Evolutionary conservation across 2,329 filamentous ascomycete species (phyloP).

Genomic region (Fusarium tanahbumbuense): DNA sequence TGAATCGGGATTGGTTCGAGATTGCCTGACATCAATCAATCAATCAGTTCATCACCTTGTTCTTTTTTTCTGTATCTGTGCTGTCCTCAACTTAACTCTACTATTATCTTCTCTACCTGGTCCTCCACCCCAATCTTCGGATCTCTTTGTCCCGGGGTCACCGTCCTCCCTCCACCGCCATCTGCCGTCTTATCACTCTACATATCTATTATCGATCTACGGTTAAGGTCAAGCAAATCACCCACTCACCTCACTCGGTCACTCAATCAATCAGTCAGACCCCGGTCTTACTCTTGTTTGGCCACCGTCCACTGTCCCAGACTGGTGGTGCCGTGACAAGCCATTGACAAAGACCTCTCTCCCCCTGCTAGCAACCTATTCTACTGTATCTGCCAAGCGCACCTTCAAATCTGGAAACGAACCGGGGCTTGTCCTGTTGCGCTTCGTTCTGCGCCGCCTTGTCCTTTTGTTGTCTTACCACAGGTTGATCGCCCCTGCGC

Average conservation of each 20-base stretch:
- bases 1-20: not conserved
- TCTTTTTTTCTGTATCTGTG: slow-evolving; percentile 2
- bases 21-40: slow-evolving; percentile 13
- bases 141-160: slow-evolving; percentile 27
- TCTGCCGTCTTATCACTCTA: slow-evolving; percentile 18
- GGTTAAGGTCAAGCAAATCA: not conserved
- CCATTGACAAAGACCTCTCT: slow-evolving; percentile 24
- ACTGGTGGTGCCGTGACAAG: slow-evolving; percentile 36
- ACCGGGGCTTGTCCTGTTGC: slow-evolving; percentile 20
- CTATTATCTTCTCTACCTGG: not conserved
- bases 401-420: slow-evolving; percentile 25
- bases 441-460: slow-evolving; percentile 27
- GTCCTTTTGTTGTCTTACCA: slow-evolving; percentile 35
- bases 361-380: slow-evolving; percentile 12
- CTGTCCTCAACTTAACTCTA: slow-evolving; percentile 3
- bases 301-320: slow-evolving; percentile 29
- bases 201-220: slow-evolving; percentile 32
- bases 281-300: slow-evolving; percentile 24
- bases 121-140: slow-evolving; percentile 4
- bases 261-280: slow-evolving; percentile 1
- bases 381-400: slow-evolving; percentile 27
- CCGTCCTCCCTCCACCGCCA: slow-evolving; percentile 35
- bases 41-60: slow-evolving; percentile 1
- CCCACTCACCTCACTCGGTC: not conserved
- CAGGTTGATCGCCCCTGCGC: slow-evolving; percentile 29